phyloP scores from a whole-genome alignment of 2,329 filamentous ascomycete genomes.

The Coniochaeta ligniaria region DNA sequence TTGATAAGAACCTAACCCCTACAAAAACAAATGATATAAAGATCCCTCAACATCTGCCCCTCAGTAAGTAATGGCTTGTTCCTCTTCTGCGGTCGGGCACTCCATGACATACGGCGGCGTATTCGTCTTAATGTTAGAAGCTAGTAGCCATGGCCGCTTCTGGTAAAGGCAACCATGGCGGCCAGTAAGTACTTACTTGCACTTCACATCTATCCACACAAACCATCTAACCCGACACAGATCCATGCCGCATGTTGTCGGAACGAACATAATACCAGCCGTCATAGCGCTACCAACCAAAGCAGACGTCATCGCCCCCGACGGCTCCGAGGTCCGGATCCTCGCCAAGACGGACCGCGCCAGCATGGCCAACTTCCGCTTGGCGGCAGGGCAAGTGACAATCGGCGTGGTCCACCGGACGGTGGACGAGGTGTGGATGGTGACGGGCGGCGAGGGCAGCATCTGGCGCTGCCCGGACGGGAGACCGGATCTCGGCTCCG shows the following conservation, averaged over 20 bases:
- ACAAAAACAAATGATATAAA: not conserved
- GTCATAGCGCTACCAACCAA: not conserved
- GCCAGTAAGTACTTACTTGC: not conserved
- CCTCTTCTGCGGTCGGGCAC: too few relatives aligned
- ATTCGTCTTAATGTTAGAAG: not conserved
- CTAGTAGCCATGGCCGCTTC: not conserved
- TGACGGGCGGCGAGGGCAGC: not conserved
- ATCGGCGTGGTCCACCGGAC: not conserved
- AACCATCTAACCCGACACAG: not conserved
- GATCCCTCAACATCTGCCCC: too few relatives aligned
- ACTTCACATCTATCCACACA: not conserved
- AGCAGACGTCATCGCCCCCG: not conserved
- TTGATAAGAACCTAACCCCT: not conserved
- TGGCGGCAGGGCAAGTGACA: not conserved
- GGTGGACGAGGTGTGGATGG: not conserved
- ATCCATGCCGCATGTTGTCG: not conserved
- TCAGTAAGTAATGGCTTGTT: too few relatives aligned
- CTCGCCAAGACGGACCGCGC: not conserved
- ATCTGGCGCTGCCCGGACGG: not conserved
- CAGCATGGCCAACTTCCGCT: not conserved
- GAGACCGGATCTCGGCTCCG: not conserved
- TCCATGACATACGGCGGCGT: too few relatives aligned
- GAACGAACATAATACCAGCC: not conserved
- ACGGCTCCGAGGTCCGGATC: not conserved
- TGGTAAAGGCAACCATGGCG: not conserved